phyloP scores from a whole-genome alignment of 2,329 filamentous ascomycete species.

The Xylariaceae sp. region DNA sequence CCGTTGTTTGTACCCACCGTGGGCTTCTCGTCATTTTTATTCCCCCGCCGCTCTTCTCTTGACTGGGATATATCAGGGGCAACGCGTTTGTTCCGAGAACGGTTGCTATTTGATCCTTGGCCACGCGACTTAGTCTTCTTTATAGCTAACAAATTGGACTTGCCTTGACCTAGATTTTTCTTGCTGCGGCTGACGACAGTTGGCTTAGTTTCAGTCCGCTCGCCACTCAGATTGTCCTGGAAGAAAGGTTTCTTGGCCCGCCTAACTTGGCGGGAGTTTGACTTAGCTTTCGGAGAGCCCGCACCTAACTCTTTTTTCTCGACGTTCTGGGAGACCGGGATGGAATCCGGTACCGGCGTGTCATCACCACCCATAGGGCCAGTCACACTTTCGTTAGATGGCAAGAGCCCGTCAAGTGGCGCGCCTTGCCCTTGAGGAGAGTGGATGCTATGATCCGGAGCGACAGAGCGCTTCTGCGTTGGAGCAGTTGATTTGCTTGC shows the following conservation, averaged over 20 bases:
- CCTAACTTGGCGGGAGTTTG: constrained; percentile 1
- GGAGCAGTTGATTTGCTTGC: not conserved
- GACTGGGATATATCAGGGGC: not conserved
- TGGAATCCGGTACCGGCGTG: not conserved
- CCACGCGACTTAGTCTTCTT: not conserved
- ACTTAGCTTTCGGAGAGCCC: not conserved
- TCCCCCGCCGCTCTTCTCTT: not conserved
- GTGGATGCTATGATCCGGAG: not conserved
- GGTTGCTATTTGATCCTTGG: not conserved
- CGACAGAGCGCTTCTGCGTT: not conserved
- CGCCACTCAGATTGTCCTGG: not conserved
- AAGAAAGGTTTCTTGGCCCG: constrained; percentile 13
- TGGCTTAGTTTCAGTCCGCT: not conserved
- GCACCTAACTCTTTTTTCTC: not conserved
- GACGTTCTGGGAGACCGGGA: constrained; percentile 1
- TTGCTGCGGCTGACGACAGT: not conserved
- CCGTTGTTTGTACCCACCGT: not conserved
- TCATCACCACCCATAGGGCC: not conserved
- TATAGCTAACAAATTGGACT: not conserved
- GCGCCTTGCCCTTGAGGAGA: not conserved
- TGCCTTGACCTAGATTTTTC: not conserved
- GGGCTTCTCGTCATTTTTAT: not conserved
- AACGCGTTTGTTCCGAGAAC: not conserved
- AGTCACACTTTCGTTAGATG: not conserved
- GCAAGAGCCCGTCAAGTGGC: not conserved